Conservation (phyloP, 495 filamentous ascomycete species). For the Endocarpon pusillum region DNA sequence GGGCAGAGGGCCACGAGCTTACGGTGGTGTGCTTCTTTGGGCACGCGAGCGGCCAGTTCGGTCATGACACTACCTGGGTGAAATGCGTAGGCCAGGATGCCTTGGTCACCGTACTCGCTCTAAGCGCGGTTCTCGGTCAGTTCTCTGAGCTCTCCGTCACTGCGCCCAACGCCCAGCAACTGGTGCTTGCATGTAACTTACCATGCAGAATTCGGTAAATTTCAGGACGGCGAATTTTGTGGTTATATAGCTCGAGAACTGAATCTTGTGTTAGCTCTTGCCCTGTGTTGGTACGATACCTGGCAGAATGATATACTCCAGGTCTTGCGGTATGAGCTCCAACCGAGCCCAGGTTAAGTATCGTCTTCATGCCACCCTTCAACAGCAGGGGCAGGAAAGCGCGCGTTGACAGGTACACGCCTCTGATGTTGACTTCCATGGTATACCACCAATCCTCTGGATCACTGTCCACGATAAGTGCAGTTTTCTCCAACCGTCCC, state of each 20-base stretch:
- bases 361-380: conserved; percentile 25
- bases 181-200: no score
- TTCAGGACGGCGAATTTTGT: conserved; percentile 32
- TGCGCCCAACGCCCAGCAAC: no score
- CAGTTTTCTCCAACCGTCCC: conserved; percentile 20
- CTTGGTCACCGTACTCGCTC: conserved; percentile 23
- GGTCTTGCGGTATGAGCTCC: conserved; percentile 19
- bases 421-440: conserved; percentile 29
- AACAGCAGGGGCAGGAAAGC: conserved; percentile 29
- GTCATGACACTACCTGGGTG: conserved; percentile 35
- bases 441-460: conserved; percentile 27
- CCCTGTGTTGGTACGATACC: no score
- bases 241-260: conserved; percentile 27
- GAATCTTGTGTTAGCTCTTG: no score
- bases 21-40: no score
- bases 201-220: conserved; percentile 26
- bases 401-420: conserved; percentile 24
- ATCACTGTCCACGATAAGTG: conserved; percentile 23
- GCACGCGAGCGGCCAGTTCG: conserved; percentile 19
- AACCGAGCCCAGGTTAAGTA: conserved; percentile 28
- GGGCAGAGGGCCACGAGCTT: conserved; percentile 1
- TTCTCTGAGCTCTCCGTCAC: no score
- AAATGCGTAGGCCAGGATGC: conserved; percentile 26
- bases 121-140: no score
- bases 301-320: no score